Base-by-base conservation (phyloP, 805 yeast genomes). In the Metschnikowia cubensis region DNA sequence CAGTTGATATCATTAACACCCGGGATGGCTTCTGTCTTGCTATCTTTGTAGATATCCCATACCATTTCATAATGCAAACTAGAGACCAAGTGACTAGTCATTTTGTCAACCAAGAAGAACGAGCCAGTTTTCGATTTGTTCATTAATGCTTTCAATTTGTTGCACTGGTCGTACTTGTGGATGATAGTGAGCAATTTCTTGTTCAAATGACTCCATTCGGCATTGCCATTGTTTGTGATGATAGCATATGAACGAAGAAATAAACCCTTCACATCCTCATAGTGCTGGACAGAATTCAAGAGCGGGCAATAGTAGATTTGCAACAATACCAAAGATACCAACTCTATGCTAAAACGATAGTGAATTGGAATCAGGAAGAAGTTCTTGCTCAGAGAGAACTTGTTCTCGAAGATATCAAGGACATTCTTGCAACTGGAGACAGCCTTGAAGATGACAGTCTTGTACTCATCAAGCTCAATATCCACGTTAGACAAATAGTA, bases 21-120 rank as follows among this genome's bases (percentile, higher is more conserved):
- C 2, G 35, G 25, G 10, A 15, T 8, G 10, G 33, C 18, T n/a
- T 36, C 44, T 18, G 46, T 48, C n/a, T 56, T 47, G 31, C 63
- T 64, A 42, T 59, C 53, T 37, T 61, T 62, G 56, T 69, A 69
- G 20, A 71, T 66, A 33, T 63, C 60, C 74, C 74, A 73, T 21
- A 70, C 65, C 60, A 73, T 54, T 56, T 73, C 78, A 54, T 70
- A 71, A 37, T 59, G 59, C 47, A 73, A 62, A 45, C 71, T 66
- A 20, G 72, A 64, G 7, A 65, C 69, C 42, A 71, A 61, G 52
- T 69, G 65, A 48, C 63, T 63, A 48, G 65, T 61, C 69, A 70
- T 69, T 43, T 61, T 61, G 42, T 64, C 65, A 18, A 73, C 60
- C 35, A 73, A 55, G 45, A 67, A 66, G 50, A 66, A 66, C 3